These are phyloP conservation scores for Tetradesmus obliquus DNA, from an alignment of 139 green algal species.

Conservation along the genomic window DNA sequence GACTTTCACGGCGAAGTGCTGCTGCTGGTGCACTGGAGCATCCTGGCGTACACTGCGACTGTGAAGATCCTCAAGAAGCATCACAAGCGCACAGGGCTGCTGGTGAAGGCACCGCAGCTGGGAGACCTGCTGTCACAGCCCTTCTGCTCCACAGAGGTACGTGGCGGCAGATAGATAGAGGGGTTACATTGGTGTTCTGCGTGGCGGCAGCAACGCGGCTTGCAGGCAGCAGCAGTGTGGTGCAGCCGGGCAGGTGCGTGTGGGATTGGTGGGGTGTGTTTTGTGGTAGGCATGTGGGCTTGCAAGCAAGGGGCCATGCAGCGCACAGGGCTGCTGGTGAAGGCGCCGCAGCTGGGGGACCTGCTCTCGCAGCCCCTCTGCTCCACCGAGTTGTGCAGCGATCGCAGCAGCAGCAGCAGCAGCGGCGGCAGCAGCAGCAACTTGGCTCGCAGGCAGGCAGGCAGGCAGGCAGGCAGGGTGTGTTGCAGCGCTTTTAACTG, in stretches of 20 bases:
- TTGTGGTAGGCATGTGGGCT: neutral
- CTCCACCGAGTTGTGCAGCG: constrained; percentile 55
- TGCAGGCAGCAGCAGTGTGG: neutral
- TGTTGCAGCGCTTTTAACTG: too few relatives aligned
- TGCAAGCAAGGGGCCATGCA: constrained; percentile 42
- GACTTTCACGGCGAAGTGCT: constrained; percentile 87
- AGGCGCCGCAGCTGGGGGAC: constrained; percentile 69
- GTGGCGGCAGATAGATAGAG: neutral
- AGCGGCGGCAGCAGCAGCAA: neutral
- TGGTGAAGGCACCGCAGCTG: constrained; percentile 74
- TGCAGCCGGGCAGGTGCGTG: neutral
- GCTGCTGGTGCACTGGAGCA: constrained; percentile 85
- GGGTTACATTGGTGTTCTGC: constrained; percentile 1
- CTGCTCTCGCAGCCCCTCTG: constrained; percentile 82
- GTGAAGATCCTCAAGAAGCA: constrained; percentile 97
- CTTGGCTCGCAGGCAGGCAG: too few relatives aligned
- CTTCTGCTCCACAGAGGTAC: constrained; percentile 84
- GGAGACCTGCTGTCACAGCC: constrained; percentile 81
- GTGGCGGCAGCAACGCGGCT: neutral
- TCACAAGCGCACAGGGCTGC: constrained; percentile 81
- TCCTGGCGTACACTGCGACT: constrained; percentile 81
- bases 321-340: constrained; percentile 74
- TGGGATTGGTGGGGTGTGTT: neutral
- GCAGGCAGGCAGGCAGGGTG: too few relatives aligned
- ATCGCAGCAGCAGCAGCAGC: neutral